These are phyloP conservation scores for Talaromyces rugulosus DNA, from an alignment of 2,329 filamentous ascomycete genomes.

Conservation along the genomic window DNA sequence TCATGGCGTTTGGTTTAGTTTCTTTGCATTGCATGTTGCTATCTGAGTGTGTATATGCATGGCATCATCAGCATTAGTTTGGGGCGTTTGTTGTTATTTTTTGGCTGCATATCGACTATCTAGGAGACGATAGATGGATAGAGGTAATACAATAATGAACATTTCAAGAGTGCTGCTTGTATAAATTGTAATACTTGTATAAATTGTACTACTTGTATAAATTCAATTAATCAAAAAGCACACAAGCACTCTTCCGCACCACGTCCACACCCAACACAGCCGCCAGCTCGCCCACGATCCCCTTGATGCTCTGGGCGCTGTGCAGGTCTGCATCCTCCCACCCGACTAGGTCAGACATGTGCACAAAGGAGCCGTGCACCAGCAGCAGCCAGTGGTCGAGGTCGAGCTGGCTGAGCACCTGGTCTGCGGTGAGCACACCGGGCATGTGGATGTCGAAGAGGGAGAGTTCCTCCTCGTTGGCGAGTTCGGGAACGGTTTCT, in stretches of 20 bases:
- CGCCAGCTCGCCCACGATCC: conserved; percentile 44
- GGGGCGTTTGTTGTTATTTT: neutral
- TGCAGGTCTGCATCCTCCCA: conserved; percentile 43
- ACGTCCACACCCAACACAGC: conserved; percentile 42
- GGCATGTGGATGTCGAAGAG: conserved; percentile 46
- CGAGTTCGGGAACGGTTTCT: conserved; percentile 10
- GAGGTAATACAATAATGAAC: neutral
- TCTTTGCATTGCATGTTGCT: neutral
- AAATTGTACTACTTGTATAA: no score
- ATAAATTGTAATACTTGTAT: no score
- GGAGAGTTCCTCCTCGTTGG: conserved; percentile 39
- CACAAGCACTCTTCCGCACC: conserved; percentile 36
- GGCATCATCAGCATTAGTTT: neutral
- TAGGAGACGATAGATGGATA: conserved; percentile 1
- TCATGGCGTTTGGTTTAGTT: neutral
- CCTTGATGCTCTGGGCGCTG: conserved; percentile 43
- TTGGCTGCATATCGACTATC: neutral
- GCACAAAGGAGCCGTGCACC: conserved; percentile 37
- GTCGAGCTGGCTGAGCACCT: conserved; percentile 37
- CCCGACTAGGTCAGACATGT: conserved; percentile 45
- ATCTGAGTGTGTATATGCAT: neutral
- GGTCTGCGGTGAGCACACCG: conserved; percentile 39
- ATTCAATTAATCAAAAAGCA: conserved; percentile 30
- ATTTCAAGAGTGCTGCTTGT: neutral
- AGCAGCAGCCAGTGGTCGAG: conserved; percentile 42